Evolutionary conservation across 176 grass and related monocot species (phyloP).

Genomic region (Hsuehochloa calcarea): DNA sequence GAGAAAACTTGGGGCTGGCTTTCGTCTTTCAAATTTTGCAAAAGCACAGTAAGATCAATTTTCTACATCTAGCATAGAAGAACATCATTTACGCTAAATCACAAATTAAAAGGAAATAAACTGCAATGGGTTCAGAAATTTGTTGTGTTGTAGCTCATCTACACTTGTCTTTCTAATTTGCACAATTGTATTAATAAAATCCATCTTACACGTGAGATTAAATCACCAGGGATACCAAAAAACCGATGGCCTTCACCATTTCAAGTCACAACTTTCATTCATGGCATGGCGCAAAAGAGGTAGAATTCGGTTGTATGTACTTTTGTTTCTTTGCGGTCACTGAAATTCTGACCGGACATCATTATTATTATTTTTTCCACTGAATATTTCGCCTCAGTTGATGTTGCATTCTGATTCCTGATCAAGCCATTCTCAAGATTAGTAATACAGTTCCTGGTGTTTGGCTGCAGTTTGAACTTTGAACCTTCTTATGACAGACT

Average conservation of each 20-base stretch:
- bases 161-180: neutral
- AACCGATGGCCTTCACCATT: neutral
- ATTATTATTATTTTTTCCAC: neutral
- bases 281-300: constrained; percentile 7
- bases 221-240: neutral
- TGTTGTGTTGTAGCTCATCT: neutral
- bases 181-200: constrained; percentile 11
- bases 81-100: neutral
- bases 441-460: neutral
- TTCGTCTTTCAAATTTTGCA: neutral
- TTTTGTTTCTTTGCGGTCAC: neutral
- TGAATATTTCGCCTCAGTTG: neutral
- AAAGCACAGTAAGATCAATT: neutral
- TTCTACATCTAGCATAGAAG: neutral
- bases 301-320: neutral
- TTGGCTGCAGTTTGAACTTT: neutral
- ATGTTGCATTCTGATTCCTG: neutral
- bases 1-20: neutral
- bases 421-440: neutral
- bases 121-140: neutral
- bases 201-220: neutral
- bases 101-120: neutral
- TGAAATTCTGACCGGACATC: neutral
- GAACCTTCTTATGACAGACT: neutral
- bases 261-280: neutral